phyloP scores from a whole-genome alignment of 169 alveolate species.

The Besnoitia besnoiti region DNA sequence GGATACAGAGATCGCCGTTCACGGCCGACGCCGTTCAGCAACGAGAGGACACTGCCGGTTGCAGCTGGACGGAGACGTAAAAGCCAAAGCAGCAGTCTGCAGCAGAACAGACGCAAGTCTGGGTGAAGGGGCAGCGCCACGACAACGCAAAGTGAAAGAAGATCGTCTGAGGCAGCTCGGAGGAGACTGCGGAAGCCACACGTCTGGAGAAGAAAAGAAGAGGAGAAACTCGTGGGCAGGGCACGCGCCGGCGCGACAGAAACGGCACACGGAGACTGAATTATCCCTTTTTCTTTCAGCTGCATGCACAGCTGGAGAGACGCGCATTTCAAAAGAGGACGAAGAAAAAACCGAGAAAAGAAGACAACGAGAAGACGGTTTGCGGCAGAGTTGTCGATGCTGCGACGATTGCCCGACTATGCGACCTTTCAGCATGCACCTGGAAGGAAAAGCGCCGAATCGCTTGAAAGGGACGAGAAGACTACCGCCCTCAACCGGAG shows the following conservation, averaged over 20 bases:
- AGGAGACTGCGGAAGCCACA: too few species aligned
- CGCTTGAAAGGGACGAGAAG: neutral
- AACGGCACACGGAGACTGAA: neutral
- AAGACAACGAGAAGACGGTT: neutral
- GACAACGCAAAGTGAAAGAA: too few species aligned
- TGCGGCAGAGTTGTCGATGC: neutral
- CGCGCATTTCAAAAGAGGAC: neutral
- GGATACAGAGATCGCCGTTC: too few species aligned
- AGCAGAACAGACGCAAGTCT: too few species aligned
- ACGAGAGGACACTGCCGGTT: too few species aligned
- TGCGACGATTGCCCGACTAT: neutral
- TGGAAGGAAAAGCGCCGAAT: too few species aligned
- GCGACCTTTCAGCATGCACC: neutral
- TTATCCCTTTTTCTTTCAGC: neutral
- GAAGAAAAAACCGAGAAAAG: neutral
- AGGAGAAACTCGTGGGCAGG: neutral
- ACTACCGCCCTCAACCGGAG: neutral
- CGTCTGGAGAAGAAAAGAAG: neutral
- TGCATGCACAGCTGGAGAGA: neutral
- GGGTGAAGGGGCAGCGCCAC: too few species aligned
- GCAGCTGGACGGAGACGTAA: too few species aligned
- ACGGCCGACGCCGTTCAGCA: too few species aligned
- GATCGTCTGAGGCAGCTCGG: too few species aligned
- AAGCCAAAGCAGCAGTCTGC: too few species aligned
- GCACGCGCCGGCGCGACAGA: neutral